Evolutionary conservation across 805 yeast genomes (phyloP).

Genomic region (Teunomyces tritomae): DNA sequence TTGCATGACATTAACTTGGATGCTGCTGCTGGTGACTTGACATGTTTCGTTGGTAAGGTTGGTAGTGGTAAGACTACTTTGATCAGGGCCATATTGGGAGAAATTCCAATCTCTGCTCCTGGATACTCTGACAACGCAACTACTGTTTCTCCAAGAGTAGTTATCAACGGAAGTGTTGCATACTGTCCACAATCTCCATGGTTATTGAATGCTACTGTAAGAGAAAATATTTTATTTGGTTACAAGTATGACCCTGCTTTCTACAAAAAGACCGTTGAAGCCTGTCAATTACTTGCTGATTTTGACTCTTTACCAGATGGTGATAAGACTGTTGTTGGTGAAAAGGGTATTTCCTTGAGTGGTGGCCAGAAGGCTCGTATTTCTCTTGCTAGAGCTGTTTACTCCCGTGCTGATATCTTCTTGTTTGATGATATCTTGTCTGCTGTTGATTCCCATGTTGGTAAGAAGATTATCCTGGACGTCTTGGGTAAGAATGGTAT

Average conservation of each 20-base stretch:
- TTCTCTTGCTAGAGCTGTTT: conserved; percentile 42
- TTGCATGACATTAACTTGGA: conserved; percentile 29
- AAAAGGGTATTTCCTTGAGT: conserved; percentile 41
- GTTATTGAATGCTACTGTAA: conserved; percentile 40
- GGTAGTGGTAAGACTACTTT: conserved; percentile 42
- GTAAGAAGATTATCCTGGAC: conserved; percentile 29
- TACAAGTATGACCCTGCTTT: conserved; percentile 27
- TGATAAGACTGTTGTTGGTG: conserved; percentile 43
- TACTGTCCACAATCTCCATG: conserved; percentile 42
- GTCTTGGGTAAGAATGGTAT: conserved; percentile 33
- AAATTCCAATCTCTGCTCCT: conserved; percentile 15
- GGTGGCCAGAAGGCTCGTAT: conserved; percentile 45
- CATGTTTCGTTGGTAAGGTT: conserved; percentile 42
- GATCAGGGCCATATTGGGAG: conserved; percentile 35
- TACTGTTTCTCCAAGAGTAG: conserved; percentile 8
- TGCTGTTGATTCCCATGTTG: conserved; percentile 45
- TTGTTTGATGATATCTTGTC: conserved; percentile 42
- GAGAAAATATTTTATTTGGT: conserved; percentile 41
- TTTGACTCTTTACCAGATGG: conserved; percentile 38
- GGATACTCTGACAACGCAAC: conserved; percentile 7
- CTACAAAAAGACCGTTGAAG: conserved; percentile 32
- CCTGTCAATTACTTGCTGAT: conserved; percentile 37
- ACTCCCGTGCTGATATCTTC: conserved; percentile 38
- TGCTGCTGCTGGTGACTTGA: conserved; percentile 34
- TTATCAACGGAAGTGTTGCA: conserved; percentile 33